Percentiles rank a stretch among this genome's conserved stretches.
Conservation (phyloP, 768 basidiomycete genomes). For the Suillus lakei region DNA sequence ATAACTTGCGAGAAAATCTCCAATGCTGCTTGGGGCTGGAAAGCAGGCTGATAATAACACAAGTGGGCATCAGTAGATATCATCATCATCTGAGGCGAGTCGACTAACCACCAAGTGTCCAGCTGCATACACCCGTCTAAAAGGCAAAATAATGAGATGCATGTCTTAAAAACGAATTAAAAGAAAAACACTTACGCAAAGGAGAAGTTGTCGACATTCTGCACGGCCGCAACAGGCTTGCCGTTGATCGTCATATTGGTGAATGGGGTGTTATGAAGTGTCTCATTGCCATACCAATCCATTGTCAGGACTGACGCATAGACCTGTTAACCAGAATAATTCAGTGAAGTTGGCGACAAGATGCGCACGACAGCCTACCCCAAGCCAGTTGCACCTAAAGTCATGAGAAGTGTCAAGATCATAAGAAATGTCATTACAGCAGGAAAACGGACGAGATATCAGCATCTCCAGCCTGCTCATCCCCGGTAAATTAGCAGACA, state of each 20-base stretch:
- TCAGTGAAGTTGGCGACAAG: not conserved
- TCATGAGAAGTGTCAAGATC: slow-evolving; percentile 7
- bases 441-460: slow-evolving; percentile 29
- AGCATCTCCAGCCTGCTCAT: slow-evolving; percentile 32
- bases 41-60: slow-evolving; percentile 50
- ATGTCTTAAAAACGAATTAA: not conserved
- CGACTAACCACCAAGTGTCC: slow-evolving; percentile 66
- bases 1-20: slow-evolving; percentile 65
- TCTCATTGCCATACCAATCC: slow-evolving; percentile 50
- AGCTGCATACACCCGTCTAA: slow-evolving; percentile 56
- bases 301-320: slow-evolving; percentile 45
- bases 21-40: slow-evolving; percentile 60
- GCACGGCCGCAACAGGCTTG: slow-evolving; percentile 56
- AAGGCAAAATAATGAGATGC: not conserved
- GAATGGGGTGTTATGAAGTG: slow-evolving; percentile 44
- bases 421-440: not conserved
- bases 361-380: slow-evolving; percentile 34
- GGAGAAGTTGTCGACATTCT: slow-evolving; percentile 68
- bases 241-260: slow-evolving; percentile 62
- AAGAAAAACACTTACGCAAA: slow-evolving; percentile 57
- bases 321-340: slow-evolving; percentile 24
- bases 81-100: not conserved
- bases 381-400: slow-evolving; percentile 27
- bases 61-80: not conserved
- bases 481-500: not conserved